Base-by-base conservation (phyloP, 441 rosid genomes). In the Mallotus japonicus region DNA sequence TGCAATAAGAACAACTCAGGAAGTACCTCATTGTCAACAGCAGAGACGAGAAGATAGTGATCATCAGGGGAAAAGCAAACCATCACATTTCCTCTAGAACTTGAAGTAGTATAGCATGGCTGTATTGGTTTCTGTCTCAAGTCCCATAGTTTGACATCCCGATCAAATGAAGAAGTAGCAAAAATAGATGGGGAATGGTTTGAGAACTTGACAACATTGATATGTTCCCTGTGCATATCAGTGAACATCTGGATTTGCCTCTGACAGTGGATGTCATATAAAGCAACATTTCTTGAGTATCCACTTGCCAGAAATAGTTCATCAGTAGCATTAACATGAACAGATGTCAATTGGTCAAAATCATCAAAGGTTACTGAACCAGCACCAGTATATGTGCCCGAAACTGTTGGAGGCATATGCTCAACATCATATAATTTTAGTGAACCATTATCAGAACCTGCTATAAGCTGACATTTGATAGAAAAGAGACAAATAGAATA, bases 31-130 rank as follows among this genome's bases (percentile, higher is more conserved):
- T 95, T 95, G 84, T 95, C 99, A 59, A 95, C 93, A 61, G 99
- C 97, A 74, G 99, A 95, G 46, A 82, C 87, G 11, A 95, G 95
- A 83, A 92, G 98, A 81, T 92, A 92, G 42, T 89, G 93, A 85
- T 95, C 99, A 78, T 95, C 99, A 1, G 96, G 96, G 72, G 99
- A 95, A 84, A 95, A 95, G 87, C 99, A 92, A 78, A 92, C 96
- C 99, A 95, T 95, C 66, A 92, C 99, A 80, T 92, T 95, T 78
- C 99, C 98, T 77, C 81, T 90, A 13, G 92, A 85, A 80, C 99
- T 92, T 74, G 93, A 81, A 65, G 86, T 81, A 12, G 98, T 88
- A 75, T 92, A 89, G 80, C 99, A 95, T 55, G 99, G 95, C 60
- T 76, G 81, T 16, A 83, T 69, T 6, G 97, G 98, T 67, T 84